phyloP scores from a whole-genome alignment of 129 eudicot species.

The Cynara cardunculus region DNA sequence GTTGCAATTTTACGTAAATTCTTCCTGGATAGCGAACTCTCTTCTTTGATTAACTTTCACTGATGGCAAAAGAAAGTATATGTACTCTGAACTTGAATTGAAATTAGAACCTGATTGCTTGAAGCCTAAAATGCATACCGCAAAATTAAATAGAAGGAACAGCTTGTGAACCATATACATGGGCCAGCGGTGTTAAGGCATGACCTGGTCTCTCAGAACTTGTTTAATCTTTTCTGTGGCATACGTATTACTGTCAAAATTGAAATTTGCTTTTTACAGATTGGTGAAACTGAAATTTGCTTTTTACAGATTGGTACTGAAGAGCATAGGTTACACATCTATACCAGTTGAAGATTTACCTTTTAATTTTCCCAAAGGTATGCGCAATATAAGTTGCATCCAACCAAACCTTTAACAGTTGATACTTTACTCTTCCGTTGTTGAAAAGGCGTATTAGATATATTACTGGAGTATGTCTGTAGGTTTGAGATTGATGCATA shows the following conservation, averaged over 20 bases:
- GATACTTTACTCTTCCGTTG: background rate
- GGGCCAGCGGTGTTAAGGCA: background rate
- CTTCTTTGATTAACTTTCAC: background rate
- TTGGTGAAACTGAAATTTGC: conserved; percentile 31
- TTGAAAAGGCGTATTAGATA: background rate
- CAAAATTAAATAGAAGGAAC: background rate
- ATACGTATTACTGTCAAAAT: background rate
- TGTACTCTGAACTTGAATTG: background rate
- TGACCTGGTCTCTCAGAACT: background rate
- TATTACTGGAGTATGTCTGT: background rate
- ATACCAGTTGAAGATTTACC: conserved; percentile 81
- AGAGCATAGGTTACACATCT: conserved; percentile 94
- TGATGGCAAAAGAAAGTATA: conserved; percentile 1
- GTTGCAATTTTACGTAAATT: background rate
- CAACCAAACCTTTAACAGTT: background rate
- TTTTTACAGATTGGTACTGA: conserved; percentile 70
- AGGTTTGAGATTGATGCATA: background rate
- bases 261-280: conserved; percentile 34
- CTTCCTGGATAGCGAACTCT: background rate
- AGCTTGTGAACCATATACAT: conserved; percentile 1
- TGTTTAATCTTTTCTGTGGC: conserved; percentile 12
- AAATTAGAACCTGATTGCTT: background rate
- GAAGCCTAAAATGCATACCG: background rate
- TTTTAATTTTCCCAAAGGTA: conserved; percentile 76
- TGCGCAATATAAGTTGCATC: background rate